These are phyloP conservation scores for Trichophyton benhamiae DNA, from an alignment of 2,329 filamentous ascomycete genomes.

Conservation along the genomic window DNA sequence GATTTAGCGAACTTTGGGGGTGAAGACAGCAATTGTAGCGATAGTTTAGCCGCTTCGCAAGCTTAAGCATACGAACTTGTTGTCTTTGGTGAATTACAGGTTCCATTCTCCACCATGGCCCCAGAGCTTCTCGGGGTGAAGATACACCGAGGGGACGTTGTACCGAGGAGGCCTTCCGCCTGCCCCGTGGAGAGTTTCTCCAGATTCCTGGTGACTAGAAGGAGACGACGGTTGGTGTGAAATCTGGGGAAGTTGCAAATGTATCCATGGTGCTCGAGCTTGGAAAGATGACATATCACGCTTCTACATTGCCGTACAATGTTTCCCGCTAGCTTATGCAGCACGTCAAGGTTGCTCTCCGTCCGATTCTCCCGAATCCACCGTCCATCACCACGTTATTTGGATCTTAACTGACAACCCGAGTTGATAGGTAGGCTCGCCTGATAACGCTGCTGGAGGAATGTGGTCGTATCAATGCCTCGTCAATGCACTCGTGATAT, in stretches of 20 bases:
- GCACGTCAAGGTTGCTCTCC: not conserved
- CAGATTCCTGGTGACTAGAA: not conserved
- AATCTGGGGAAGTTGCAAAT: too few species aligned
- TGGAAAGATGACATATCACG: not conserved
- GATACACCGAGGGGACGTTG: not conserved
- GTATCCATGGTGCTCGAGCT: not conserved
- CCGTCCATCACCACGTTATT: not conserved
- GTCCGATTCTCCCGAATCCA: not conserved
- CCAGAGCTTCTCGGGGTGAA: not conserved
- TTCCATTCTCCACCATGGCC: conserved; percentile 3
- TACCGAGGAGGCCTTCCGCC: not conserved
- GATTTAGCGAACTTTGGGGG: not conserved
- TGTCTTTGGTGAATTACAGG: not conserved
- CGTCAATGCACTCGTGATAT: not conserved
- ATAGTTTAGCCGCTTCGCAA: not conserved
- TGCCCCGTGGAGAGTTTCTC: not conserved
- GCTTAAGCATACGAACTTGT: not conserved
- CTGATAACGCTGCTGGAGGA: not conserved
- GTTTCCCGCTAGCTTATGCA: not conserved
- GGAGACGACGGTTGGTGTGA: not conserved
- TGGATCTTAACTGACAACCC: not conserved
- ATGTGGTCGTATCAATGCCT: not conserved
- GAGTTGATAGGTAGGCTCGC: not conserved
- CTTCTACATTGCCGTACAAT: not conserved
- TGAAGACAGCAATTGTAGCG: not conserved